Conservation (phyloP, 2,329 filamentous ascomycete genomes). For the Fusarium sp. region DNA sequence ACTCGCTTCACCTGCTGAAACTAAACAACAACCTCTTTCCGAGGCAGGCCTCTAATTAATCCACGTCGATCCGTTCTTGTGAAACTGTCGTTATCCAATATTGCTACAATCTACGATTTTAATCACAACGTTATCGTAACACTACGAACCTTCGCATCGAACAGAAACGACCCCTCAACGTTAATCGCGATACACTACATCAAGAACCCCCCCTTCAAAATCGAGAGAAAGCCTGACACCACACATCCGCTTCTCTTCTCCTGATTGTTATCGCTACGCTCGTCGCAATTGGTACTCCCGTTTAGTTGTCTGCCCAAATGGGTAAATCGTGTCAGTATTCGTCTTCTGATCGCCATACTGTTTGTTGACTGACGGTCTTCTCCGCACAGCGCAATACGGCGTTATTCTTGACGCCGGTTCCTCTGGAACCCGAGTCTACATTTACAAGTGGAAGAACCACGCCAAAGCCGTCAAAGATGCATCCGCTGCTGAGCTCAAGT, state of each 20-base stretch:
- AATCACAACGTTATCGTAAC: conserved; percentile 33
- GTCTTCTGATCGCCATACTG: conserved; percentile 2
- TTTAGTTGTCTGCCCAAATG: conserved; percentile 45
- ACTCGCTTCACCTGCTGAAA: conserved; percentile 37
- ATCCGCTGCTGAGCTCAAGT: conserved; percentile 61
- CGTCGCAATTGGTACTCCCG: conserved; percentile 3
- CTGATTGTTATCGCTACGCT: neutral
- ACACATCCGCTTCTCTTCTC: neutral
- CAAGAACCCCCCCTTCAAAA: neutral
- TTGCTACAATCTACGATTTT: conserved; percentile 12
- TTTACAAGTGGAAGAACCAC: conserved; percentile 93
- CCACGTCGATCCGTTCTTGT: neutral
- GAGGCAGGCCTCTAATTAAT: conserved; percentile 15
- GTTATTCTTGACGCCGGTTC: conserved; percentile 98
- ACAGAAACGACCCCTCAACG: conserved; percentile 1
- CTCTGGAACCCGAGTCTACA: conserved; percentile 93
- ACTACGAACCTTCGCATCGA: conserved; percentile 1
- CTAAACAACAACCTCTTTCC: conserved; percentile 3
- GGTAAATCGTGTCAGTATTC: conserved; percentile 54
- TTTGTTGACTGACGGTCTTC: conserved; percentile 35
- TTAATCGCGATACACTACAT: neutral
- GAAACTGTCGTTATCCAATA: conserved; percentile 12
- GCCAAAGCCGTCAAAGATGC: conserved; percentile 70
- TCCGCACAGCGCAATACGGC: conserved; percentile 75
- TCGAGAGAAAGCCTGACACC: neutral